A percentile compares a stretch with the other conserved stretches of the same genome.
Evolutionary conservation across 108 stramenopile species (phyloP).

Genomic region (Hondaea fermentalgiana): DNA sequence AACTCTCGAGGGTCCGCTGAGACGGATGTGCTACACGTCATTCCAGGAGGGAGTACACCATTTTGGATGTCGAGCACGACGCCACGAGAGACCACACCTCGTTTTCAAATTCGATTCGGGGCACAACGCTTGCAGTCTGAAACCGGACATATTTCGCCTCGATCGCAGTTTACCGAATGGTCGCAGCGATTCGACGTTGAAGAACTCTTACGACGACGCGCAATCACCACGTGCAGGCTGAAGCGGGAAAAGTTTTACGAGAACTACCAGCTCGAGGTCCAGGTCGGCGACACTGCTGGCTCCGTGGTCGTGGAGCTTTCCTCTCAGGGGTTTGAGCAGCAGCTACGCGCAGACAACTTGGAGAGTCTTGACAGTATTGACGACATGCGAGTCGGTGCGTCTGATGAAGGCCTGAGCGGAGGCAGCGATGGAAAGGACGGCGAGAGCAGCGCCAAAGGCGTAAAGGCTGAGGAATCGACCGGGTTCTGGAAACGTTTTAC

Average conservation of each 20-base stretch:
- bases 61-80: neutral
- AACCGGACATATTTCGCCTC: neutral
- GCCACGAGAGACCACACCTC: neutral
- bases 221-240: neutral
- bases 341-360: neutral
- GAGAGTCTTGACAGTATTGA: neutral
- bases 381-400: neutral
- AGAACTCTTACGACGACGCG: neutral
- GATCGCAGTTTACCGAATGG: neutral
- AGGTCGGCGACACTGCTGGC: neutral
- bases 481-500: neutral
- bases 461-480: no score
- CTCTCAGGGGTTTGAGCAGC: neutral
- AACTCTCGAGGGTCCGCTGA: neutral
- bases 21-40: neutral
- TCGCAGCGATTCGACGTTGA: neutral
- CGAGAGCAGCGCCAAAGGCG: no score
- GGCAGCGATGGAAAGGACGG: no score
- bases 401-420: neutral
- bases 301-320: neutral
- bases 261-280: neutral
- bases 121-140: neutral
- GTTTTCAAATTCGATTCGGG: neutral
- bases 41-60: neutral
- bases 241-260: neutral